Evolutionary conservation across 164 flowering plant species (phyloP).

Genomic region (Kalanchoe fedtschenkoi): DNA sequence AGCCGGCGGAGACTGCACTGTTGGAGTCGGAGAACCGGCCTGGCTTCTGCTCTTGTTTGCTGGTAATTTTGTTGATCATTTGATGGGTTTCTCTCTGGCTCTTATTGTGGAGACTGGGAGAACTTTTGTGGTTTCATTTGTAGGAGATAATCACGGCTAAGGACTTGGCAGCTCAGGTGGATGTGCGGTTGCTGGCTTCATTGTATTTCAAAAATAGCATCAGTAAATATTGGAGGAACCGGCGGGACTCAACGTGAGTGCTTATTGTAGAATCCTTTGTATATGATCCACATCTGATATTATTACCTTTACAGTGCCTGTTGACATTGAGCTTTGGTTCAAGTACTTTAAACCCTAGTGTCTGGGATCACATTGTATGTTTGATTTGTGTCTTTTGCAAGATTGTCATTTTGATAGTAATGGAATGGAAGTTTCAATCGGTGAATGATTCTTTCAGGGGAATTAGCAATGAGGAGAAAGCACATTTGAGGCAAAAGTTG

Average conservation of each 20-base stretch:
- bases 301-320: neutral
- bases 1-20: slow-evolving; percentile 72
- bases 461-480: slow-evolving; percentile 79
- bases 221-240: slow-evolving; percentile 72
- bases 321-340: neutral
- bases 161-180: slow-evolving; percentile 58
- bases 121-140: slow-evolving; percentile 6
- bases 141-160: slow-evolving; percentile 81
- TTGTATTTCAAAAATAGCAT: slow-evolving; percentile 84
- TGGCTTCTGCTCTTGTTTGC: slow-evolving; percentile 87
- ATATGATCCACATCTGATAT: neutral
- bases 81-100: neutral
- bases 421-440: neutral
- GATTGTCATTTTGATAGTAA: neutral
- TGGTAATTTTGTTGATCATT: slow-evolving; percentile 32
- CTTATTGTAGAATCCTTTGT: neutral
- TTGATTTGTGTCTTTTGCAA: neutral
- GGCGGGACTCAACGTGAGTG: slow-evolving; percentile 60
- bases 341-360: neutral
- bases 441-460: slow-evolving; percentile 39
- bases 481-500: slow-evolving; percentile 62
- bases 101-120: neutral
- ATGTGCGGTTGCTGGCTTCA: slow-evolving; percentile 81
- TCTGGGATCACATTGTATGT: neutral
- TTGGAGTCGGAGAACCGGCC: slow-evolving; percentile 71